Conservation (phyloP, 495 filamentous ascomycete species). For the Hypoxylon fragiforme region DNA sequence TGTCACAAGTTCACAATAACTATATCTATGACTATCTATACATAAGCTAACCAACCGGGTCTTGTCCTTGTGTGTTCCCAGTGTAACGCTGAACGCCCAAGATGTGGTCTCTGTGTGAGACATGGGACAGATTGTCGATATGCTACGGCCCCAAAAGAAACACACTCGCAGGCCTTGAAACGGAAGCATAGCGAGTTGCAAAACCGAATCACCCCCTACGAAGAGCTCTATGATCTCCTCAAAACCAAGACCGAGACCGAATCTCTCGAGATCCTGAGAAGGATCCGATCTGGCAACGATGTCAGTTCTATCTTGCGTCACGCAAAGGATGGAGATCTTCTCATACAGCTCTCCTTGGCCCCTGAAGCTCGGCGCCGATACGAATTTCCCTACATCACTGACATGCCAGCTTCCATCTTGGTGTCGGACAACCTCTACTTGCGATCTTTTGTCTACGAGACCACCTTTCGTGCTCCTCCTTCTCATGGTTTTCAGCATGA, state of each 20-base stretch:
- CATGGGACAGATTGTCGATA: slow-evolving; percentile 43
- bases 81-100: slow-evolving; percentile 46
- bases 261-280: slow-evolving; percentile 40
- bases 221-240: slow-evolving; percentile 42
- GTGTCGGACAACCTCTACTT: slow-evolving; percentile 42
- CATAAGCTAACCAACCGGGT: not conserved
- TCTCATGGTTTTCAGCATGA: slow-evolving; percentile 7
- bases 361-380: slow-evolving; percentile 46
- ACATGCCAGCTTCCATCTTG: slow-evolving; percentile 42
- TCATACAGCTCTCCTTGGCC: slow-evolving; percentile 42
- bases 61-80: slow-evolving; percentile 21
- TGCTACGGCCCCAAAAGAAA: slow-evolving; percentile 44
- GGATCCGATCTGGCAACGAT: slow-evolving; percentile 44
- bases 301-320: slow-evolving; percentile 40
- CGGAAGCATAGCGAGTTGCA: slow-evolving; percentile 45
- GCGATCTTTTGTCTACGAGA: slow-evolving; percentile 42
- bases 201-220: slow-evolving; percentile 36
- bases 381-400: slow-evolving; percentile 44
- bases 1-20: too few relatives aligned
- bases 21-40: too few relatives aligned
- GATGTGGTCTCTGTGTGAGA: slow-evolving; percentile 41
- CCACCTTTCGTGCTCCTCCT: slow-evolving; percentile 13
- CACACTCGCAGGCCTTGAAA: slow-evolving; percentile 47
- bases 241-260: slow-evolving; percentile 39
- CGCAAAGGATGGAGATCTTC: slow-evolving; percentile 44